A percentile compares a stretch with the other conserved stretches of the same genome.
phyloP scores from a whole-genome alignment of 768 basidiomycete species.

The Thelephora ganbajun region DNA sequence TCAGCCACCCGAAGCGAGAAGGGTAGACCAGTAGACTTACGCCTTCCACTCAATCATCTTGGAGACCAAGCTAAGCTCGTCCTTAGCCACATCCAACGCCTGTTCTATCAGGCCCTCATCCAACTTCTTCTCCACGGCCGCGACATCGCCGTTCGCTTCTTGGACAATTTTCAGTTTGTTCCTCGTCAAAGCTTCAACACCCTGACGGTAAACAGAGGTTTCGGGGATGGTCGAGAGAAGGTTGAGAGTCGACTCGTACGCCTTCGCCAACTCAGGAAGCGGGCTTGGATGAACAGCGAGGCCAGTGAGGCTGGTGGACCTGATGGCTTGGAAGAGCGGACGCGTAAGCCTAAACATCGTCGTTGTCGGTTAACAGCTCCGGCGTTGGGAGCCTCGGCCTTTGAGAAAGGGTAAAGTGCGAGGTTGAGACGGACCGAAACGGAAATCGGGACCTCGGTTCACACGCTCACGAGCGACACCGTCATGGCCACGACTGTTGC shows the following conservation, averaged over 20 bases:
- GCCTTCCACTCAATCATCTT: slow-evolving; percentile 95
- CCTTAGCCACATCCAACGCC: slow-evolving; percentile 66
- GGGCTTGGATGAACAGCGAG: slow-evolving; percentile 76
- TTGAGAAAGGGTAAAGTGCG: neutral
- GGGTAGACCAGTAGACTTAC: slow-evolving; percentile 37
- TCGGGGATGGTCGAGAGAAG: slow-evolving; percentile 58
- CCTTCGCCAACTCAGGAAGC: slow-evolving; percentile 59
- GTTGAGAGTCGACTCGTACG: slow-evolving; percentile 67
- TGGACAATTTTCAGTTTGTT: slow-evolving; percentile 67
- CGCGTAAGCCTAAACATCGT: slow-evolving; percentile 69
- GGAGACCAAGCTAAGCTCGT: slow-evolving; percentile 61
- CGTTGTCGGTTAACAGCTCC: slow-evolving; percentile 13
- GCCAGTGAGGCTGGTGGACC: slow-evolving; percentile 82
- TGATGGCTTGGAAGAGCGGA: slow-evolving; percentile 48
- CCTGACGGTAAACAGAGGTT: slow-evolving; percentile 81
- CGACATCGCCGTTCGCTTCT: slow-evolving; percentile 50
- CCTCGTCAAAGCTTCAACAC: slow-evolving; percentile 72
- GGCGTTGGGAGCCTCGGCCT: neutral
- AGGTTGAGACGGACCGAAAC: slow-evolving; percentile 3
- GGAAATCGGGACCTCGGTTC: neutral
- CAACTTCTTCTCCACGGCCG: slow-evolving; percentile 55
- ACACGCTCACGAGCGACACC: neutral
- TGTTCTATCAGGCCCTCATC: slow-evolving; percentile 84
- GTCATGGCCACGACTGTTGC: neutral
- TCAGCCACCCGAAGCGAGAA: slow-evolving; percentile 1